Percentiles rank a stretch among this genome's conserved stretches.
Conservation (phyloP, 768 basidiomycete genomes). For the Lepiota brunneoincarnata region DNA sequence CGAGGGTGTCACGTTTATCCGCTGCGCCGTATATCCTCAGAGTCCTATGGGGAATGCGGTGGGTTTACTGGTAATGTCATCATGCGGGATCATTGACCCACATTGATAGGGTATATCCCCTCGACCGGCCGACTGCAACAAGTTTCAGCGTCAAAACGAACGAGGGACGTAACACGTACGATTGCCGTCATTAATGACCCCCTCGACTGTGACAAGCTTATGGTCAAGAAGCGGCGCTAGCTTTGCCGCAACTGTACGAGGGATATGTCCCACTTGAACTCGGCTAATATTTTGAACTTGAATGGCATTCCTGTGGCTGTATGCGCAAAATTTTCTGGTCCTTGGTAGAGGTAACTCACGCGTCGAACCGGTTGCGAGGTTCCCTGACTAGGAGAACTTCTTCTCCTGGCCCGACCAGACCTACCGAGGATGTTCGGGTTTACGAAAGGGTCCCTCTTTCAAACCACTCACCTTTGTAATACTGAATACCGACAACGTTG, state of each 20-base stretch:
- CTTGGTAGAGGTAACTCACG: slow-evolving; percentile 30
- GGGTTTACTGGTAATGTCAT: background rate
- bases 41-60: slow-evolving; percentile 38
- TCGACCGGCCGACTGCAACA: slow-evolving; percentile 36
- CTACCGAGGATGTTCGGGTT: slow-evolving; percentile 31
- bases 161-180: slow-evolving; percentile 31
- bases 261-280: slow-evolving; percentile 80
- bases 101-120: slow-evolving; percentile 59
- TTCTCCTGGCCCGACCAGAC: slow-evolving; percentile 77
- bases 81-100: slow-evolving; percentile 27
- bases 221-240: slow-evolving; percentile 74
- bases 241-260: slow-evolving; percentile 51
- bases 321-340: background rate
- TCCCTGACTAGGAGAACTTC: slow-evolving; percentile 68
- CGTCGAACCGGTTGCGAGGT: slow-evolving; percentile 66
- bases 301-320: slow-evolving; percentile 60
- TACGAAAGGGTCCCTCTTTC: background rate
- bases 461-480: slow-evolving; percentile 58
- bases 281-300: slow-evolving; percentile 77
- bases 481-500: slow-evolving; percentile 80
- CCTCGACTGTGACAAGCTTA: slow-evolving; percentile 65
- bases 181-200: slow-evolving; percentile 66
- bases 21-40: slow-evolving; percentile 70
- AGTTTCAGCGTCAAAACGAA: slow-evolving; percentile 8
- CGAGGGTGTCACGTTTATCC: slow-evolving; percentile 56